phyloP scores from a whole-genome alignment of 208 protist genomes.

The Leishmania guyanensis region DNA sequence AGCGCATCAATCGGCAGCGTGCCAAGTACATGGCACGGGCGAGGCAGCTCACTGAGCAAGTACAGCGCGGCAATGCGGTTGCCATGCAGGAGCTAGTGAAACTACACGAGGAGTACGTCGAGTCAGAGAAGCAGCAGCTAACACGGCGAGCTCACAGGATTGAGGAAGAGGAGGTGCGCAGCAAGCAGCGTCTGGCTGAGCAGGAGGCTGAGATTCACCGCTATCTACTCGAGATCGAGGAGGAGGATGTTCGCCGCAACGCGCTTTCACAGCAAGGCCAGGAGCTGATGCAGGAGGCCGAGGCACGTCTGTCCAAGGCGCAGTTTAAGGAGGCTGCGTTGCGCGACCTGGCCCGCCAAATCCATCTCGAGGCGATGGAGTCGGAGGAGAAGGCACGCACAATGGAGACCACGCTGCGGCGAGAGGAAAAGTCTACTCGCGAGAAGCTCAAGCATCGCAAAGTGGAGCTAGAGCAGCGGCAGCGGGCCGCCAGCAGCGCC shows the following conservation, averaged over 20 bases:
- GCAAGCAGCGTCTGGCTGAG: slow-evolving; percentile 39
- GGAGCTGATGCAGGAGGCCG: slow-evolving; percentile 43
- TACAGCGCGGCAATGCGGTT: slow-evolving; percentile 13
- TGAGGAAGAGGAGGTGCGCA: slow-evolving; percentile 37
- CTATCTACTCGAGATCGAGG: slow-evolving; percentile 62
- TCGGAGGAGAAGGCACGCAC: slow-evolving; percentile 44
- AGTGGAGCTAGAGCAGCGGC: slow-evolving; percentile 44
- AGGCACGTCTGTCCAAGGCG: slow-evolving; percentile 47
- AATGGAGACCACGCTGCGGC: slow-evolving; percentile 44
- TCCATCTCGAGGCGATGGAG: slow-evolving; percentile 46
- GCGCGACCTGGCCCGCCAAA: slow-evolving; percentile 41
- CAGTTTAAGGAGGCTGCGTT: slow-evolving; percentile 51
- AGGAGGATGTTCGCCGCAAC: slow-evolving; percentile 50
- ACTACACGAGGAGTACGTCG: slow-evolving; percentile 29
- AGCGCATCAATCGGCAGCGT: slow-evolving; percentile 38
- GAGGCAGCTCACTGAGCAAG: slow-evolving; percentile 11
- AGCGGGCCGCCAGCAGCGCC: slow-evolving; percentile 29
- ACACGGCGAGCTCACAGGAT: slow-evolving; percentile 33
- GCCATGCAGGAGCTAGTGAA: slow-evolving; percentile 23
- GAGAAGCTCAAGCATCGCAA: slow-evolving; percentile 42
- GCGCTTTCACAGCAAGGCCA: slow-evolving; percentile 44
- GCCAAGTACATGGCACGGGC: slow-evolving; percentile 34
- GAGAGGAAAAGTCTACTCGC: slow-evolving; percentile 34
- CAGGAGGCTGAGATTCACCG: slow-evolving; percentile 61
- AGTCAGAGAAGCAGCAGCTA: slow-evolving; percentile 38